Evolutionary conservation across 208 protist species (phyloP).

Genomic region (Strigomonas culicis): DNA sequence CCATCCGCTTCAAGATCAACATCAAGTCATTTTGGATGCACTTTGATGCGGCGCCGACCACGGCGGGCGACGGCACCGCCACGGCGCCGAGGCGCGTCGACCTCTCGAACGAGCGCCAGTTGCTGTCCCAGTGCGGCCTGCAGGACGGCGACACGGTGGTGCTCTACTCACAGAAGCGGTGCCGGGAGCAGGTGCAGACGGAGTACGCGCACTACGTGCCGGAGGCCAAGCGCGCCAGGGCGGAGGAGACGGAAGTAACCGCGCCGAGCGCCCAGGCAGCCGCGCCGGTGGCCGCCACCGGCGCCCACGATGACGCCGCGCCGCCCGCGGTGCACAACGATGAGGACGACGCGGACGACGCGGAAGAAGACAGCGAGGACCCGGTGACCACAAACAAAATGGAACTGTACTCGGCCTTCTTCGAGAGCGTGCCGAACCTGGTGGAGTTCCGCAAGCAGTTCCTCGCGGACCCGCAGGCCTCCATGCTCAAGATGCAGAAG

Average conservation of each 20-base stretch:
- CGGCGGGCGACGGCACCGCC: background rate
- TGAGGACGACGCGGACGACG: background rate
- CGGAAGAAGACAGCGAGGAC: constrained; percentile 15
- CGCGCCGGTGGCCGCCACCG: background rate
- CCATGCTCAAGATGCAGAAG: constrained; percentile 70
- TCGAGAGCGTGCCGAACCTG: constrained; percentile 17
- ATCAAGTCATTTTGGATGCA: constrained; percentile 53
- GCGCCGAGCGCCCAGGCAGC: background rate
- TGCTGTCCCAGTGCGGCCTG: constrained; percentile 61
- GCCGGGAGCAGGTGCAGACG: constrained; percentile 22
- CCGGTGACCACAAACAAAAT: background rate
- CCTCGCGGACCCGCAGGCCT: constrained; percentile 50
- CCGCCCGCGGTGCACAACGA: background rate
- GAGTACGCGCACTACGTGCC: constrained; percentile 10
- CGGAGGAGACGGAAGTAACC: background rate
- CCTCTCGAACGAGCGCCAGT: constrained; percentile 54
- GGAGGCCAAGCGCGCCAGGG: background rate
- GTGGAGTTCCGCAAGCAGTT: constrained; percentile 78
- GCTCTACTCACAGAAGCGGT: constrained; percentile 17
- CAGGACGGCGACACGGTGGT: constrained; percentile 60
- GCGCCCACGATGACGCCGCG: background rate
- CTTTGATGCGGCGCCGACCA: constrained; percentile 11
- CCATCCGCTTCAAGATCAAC: constrained; percentile 68
- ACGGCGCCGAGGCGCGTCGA: constrained; percentile 26
- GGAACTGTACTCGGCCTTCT: background rate